A percentile compares a stretch with the other conserved stretches of the same genome.
phyloP scores from a whole-genome alignment of 106 monocot genomes.

The Dioscorea alata region DNA sequence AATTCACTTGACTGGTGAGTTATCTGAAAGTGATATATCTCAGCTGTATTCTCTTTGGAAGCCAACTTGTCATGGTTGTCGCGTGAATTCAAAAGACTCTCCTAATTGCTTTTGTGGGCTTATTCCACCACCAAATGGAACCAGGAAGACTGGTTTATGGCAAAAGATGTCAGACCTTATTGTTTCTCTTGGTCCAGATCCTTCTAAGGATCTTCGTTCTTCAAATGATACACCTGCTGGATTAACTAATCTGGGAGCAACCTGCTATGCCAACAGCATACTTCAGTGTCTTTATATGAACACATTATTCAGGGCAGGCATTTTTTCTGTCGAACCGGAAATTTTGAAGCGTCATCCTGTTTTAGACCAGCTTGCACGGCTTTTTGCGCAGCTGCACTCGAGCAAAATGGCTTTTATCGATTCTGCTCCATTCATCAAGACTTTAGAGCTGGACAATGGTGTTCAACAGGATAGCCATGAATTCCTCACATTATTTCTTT shows the following conservation, averaged over 20 bases:
- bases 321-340: conserved; percentile 75
- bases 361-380: conserved; percentile 70
- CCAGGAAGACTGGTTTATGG: conserved; percentile 82
- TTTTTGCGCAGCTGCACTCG: conserved; percentile 90
- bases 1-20: conserved; percentile 62
- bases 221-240: conserved; percentile 79
- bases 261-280: conserved; percentile 99
- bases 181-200: conserved; percentile 64
- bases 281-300: conserved; percentile 99
- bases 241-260: conserved; percentile 90
- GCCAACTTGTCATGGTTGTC: conserved; percentile 83
- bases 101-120: conserved; percentile 98
- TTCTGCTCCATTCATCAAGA: conserved; percentile 91
- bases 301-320: conserved; percentile 57
- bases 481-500: conserved; percentile 95
- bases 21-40: conserved; percentile 46
- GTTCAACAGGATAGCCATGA: conserved; percentile 98
- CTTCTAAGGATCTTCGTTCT: conserved; percentile 61
- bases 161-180: conserved; percentile 78
- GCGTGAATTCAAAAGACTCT: conserved; percentile 72
- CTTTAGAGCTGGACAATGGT: conserved; percentile 93
- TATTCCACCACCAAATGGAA: conserved; percentile 61
- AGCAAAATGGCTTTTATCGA: conserved; percentile 88
- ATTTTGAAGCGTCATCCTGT: conserved; percentile 71
- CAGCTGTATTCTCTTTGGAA: conserved; percentile 66